Conservation (phyloP, 495 filamentous ascomycete species). For the Pyrenula massariospora region DNA sequence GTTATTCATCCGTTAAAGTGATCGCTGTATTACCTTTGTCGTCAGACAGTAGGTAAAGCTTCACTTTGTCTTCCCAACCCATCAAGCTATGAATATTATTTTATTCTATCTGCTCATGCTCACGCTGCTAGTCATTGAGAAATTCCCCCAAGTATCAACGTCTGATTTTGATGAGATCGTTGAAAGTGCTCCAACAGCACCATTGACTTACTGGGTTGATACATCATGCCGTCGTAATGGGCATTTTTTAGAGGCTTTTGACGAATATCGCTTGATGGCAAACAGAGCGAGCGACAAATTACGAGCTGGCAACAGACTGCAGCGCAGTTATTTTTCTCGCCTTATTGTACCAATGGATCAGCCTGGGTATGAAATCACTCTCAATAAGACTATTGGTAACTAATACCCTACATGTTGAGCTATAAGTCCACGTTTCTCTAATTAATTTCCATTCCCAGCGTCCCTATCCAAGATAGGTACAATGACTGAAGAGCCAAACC, state of each 20-base stretch:
- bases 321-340: neutral
- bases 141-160: neutral
- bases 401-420: neutral
- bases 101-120: neutral
- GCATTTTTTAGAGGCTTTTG: neutral
- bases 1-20: neutral
- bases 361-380: neutral
- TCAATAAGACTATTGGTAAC: neutral
- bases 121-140: neutral
- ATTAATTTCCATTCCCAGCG: neutral
- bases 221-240: neutral
- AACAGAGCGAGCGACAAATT: neutral
- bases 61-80: neutral
- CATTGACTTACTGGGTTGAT: neutral
- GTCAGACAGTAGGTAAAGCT: neutral
- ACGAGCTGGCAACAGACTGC: neutral
- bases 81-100: neutral
- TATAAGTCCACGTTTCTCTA: neutral
- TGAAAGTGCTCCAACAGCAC: neutral
- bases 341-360: constrained; percentile 3
- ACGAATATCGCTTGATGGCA: neutral
- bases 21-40: neutral
- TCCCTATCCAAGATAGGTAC: neutral
- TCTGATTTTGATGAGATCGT: neutral
- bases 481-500: neutral